Conservation (phyloP, 2,329 filamentous ascomycete species). For the Cladophialophora bantiana region DNA sequence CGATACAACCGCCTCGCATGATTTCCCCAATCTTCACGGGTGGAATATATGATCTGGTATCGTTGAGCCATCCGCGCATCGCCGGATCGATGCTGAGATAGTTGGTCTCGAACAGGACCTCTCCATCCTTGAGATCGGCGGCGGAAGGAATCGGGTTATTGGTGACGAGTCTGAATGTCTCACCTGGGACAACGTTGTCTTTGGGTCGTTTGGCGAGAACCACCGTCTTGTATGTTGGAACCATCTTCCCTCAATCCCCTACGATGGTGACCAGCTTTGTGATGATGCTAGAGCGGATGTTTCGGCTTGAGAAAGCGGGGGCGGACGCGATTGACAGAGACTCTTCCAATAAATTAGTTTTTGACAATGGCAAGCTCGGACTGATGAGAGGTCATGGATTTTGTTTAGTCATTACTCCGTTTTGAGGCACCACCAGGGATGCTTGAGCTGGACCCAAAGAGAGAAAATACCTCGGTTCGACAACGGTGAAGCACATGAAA, state of each 20-base stretch:
- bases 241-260: slow-evolving; percentile 10
- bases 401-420: slow-evolving; percentile 1
- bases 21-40: slow-evolving; percentile 71
- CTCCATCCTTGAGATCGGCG: slow-evolving; percentile 62
- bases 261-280: background rate
- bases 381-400: background rate
- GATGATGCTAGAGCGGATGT: background rate
- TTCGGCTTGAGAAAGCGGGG: background rate
- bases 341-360: background rate
- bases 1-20: slow-evolving; percentile 71
- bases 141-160: slow-evolving; percentile 55
- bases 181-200: slow-evolving; percentile 66
- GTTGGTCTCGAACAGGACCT: slow-evolving; percentile 66
- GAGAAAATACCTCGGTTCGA: background rate
- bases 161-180: slow-evolving; percentile 66
- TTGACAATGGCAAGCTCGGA: background rate
- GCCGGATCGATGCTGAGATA: slow-evolving; percentile 76
- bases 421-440: background rate
- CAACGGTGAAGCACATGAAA: background rate
- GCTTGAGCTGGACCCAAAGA: background rate
- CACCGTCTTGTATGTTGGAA: slow-evolving; percentile 54
- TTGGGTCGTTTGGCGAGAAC: slow-evolving; percentile 70
- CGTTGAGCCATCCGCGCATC: slow-evolving; percentile 75
- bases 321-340: background rate
- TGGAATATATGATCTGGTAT: slow-evolving; percentile 67